Base-by-base conservation (phyloP, 768 basidiomycete genomes). In the Suillus subluteus region DNA sequence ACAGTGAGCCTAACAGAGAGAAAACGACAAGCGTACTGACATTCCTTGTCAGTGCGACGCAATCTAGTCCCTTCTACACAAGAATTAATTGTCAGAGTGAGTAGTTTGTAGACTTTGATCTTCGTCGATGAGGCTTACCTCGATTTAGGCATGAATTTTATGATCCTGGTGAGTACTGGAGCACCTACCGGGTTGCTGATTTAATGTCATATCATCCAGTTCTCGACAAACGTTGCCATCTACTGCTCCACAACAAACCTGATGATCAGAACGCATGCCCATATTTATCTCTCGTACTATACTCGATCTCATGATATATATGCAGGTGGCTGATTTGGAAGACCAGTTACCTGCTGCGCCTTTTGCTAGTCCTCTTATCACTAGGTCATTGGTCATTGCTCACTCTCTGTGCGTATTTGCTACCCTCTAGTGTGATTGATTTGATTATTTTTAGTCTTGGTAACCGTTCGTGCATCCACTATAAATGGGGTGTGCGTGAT, bases 261-360 rank as follows among this genome's bases (percentile, higher is more conserved):
- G 18, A 61, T 43, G 59, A 43, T 61, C 40, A 61, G 59, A 43
- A 43, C 59, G 59, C 18, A 30, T 1, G 26, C 4, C 12, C 41
- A 12, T 30, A 3, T 30, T 21, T 30, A 41, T 26, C 12, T 32
- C 32, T 43, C 11, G 3, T 8, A 55, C 5, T 9, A 26, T 21
- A n/a, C 18, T 43, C 9, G 26, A 30, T 30, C 59, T 61, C 41
- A 43, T 21, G 26, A 16, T 61, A 32, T 43, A 13, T 41, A 59
- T 30, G 26, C 18, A 61, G 59, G 59, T 61, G 59, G 59, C 11
- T 61, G 11, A 61, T 61, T 8, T 61, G 59, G 59, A 18, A 61
- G 6, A 61, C 40, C 18, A 61, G 26, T 21, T 61, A 43, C 12
- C 16, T 43, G 38, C 8, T 59, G 41, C 59, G 59, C 26, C 0